Percentiles rank a stretch among this genome's conserved stretches.
These are phyloP conservation scores for Ascodesmis nigricans DNA, from an alignment of 495 filamentous ascomycete species.

Conservation along the genomic window DNA sequence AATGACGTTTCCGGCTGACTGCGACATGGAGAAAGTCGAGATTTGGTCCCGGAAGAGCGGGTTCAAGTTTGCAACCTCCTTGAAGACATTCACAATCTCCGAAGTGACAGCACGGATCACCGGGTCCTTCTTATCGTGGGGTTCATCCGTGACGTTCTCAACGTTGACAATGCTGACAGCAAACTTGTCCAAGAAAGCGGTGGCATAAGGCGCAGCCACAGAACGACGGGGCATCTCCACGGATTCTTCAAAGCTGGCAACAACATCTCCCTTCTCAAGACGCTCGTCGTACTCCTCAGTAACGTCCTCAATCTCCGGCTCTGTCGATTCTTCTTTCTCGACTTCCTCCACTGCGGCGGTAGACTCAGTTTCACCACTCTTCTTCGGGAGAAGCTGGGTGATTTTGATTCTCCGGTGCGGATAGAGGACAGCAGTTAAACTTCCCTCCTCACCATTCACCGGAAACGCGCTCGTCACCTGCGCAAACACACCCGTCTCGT, in stretches of 20 bases:
- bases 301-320: constrained; percentile 35
- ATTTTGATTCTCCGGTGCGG: constrained; percentile 89
- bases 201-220: constrained; percentile 46
- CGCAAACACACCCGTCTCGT: constrained; percentile 90
- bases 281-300: constrained; percentile 28
- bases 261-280: constrained; percentile 75
- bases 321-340: constrained; percentile 22
- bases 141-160: constrained; percentile 73
- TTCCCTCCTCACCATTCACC: constrained; percentile 51
- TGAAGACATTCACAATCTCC: constrained; percentile 96
- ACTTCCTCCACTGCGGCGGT: constrained; percentile 9
- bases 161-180: constrained; percentile 83
- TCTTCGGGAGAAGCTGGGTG: constrained; percentile 50
- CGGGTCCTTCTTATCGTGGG: constrained; percentile 67
- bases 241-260: constrained; percentile 86
- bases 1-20: constrained; percentile 80
- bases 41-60: constrained; percentile 95
- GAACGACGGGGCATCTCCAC: constrained; percentile 21
- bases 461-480: constrained; percentile 93
- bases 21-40: constrained; percentile 86
- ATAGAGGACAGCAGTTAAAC: constrained; percentile 79
- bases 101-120: constrained; percentile 77
- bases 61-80: constrained; percentile 83
- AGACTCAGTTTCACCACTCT: constrained; percentile 21
- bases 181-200: constrained; percentile 73